A percentile compares a stretch with the other conserved stretches of the same genome.
Conservation (phyloP, 129 eudicot genomes). For the Sambucus nigra region DNA sequence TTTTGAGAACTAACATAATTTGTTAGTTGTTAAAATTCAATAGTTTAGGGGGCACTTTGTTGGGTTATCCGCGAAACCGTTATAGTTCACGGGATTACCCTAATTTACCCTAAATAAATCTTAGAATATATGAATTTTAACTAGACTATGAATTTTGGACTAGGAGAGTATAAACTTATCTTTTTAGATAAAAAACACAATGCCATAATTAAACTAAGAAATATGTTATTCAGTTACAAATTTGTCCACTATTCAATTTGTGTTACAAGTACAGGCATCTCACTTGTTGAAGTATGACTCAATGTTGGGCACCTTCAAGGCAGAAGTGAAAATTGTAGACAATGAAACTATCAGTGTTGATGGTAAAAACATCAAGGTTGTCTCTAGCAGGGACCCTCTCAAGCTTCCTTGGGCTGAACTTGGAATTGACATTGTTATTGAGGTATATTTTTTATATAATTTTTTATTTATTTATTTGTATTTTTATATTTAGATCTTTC, state of each 20-base stretch:
- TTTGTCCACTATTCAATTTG: constrained; percentile 1
- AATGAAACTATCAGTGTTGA: constrained; percentile 79
- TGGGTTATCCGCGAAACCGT: too few relatives aligned
- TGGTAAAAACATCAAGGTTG: constrained; percentile 83
- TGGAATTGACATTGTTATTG: constrained; percentile 85
- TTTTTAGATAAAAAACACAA: too few relatives aligned
- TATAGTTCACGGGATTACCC: too few relatives aligned
- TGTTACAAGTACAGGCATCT: constrained; percentile 56
- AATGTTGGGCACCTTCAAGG: constrained; percentile 89
- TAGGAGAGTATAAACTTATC: too few relatives aligned
- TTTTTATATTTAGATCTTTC: background rate
- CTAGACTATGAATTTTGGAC: too few relatives aligned
- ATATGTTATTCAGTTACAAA: background rate
- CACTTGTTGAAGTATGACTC: constrained; percentile 95
- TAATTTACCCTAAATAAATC: too few relatives aligned
- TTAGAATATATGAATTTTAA: too few relatives aligned
- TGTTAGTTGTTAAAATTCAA: too few relatives aligned
- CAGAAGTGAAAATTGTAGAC: constrained; percentile 78
- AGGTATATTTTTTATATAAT: constrained; percentile 30
- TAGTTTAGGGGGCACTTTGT: too few relatives aligned
- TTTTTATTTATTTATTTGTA: too few relatives aligned
- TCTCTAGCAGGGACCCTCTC: constrained; percentile 83
- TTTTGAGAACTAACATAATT: too few relatives aligned
- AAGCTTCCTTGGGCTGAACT: constrained; percentile 97
- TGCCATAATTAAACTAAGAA: too few relatives aligned